These are phyloP conservation scores for Fraxinus latifolia DNA, from an alignment of 305 asterid genomes.

Conservation along the genomic window DNA sequence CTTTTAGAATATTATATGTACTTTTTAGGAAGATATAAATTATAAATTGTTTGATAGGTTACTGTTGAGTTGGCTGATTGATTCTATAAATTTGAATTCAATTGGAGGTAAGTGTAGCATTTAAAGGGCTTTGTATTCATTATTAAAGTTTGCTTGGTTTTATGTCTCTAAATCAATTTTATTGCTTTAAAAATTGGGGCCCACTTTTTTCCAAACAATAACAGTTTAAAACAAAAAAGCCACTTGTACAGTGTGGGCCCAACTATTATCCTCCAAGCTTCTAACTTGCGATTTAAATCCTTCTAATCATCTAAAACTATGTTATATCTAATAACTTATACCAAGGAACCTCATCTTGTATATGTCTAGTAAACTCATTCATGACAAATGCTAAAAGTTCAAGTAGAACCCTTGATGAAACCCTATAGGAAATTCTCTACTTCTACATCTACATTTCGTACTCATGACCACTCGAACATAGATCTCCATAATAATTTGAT, in stretches of 20 bases:
- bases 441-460: not conserved
- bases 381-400: not conserved
- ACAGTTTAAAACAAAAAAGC: not conserved
- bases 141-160: not conserved
- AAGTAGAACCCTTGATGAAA: not conserved
- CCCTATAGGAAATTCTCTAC: not conserved
- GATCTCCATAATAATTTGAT: not conserved
- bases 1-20: not conserved
- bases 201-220: not conserved
- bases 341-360: not conserved
- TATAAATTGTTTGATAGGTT: not conserved
- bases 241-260: no score
- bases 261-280: not conserved
- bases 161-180: not conserved
- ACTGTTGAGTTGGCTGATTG: not conserved
- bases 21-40: not conserved
- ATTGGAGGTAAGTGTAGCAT: not conserved
- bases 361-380: not conserved
- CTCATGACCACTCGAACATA: not conserved
- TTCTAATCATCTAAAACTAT: not conserved
- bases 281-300: not conserved
- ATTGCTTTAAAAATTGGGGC: not conserved
- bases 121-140: not conserved
- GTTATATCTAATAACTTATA: not conserved
- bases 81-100: not conserved